Evolutionary conservation across 345 rosid genomes (phyloP), one percentile per base, ranked within the genome.

Genomic region (Clarkia xantiana): DNA sequence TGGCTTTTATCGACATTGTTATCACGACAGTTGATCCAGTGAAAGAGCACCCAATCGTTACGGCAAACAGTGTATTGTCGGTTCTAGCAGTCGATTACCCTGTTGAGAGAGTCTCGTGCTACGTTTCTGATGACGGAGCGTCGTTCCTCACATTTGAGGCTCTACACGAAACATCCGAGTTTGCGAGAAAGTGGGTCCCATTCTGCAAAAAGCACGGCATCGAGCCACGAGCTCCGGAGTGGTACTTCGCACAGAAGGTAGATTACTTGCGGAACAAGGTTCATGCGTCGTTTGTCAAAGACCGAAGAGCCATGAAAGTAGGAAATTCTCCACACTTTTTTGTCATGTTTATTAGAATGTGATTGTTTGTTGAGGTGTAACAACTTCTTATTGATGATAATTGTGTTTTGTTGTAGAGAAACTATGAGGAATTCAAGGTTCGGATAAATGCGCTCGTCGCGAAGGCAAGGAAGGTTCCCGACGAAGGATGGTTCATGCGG

Each of bases 161-260:
- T 19, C 55, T 62, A 2, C 45, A 19, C 6, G 66, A 55, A 49
- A 49, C 60, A 1, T 42, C 66, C 0, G 60, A 62, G n/a, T 62
- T 62, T 14, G 66, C 66, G 1, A 42, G 66, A 40, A 62, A 17
- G 20, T 55, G 66, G 66, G 66, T 62, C n/a, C 66, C 66, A 2
- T 62, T 62, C 53, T 54, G 59, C 59, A 61, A 61, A 53, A 54
- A 54, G 17, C 36, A 53, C 47, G 16, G 16, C 13, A 62, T 62
- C 9, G 60, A 62, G 54, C 66, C 60, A 0, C 45, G 60, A 14
- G 50, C 66, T 19, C 66, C 66, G 5, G 66, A 62, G 42, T 45
- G 22, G 20, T 62, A 62, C 47, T 61, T 61, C 29, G 47, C 51
- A 9, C 53, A 40, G 40, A 61, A 48, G 40, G 50, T 49, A 8